A percentile compares a stretch with the other conserved stretches of the same genome.
Evolutionary conservation across 2,329 filamentous ascomycete species (phyloP).

Genomic region (Mariannaea elegans): DNA sequence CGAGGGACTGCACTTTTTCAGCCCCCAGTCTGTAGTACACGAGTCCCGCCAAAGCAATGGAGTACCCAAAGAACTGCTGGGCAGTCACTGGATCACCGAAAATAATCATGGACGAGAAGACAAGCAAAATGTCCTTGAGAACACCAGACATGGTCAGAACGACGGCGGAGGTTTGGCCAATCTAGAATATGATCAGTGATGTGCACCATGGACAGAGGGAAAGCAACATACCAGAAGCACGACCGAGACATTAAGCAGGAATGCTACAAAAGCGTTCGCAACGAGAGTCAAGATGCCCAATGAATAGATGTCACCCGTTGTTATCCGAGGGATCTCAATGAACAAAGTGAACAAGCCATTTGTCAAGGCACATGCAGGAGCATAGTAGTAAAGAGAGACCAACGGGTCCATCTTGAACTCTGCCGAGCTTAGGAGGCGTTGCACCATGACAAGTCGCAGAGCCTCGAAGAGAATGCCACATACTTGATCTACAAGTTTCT

Average conservation of each 20-base stretch:
- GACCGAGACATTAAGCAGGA: constrained; percentile 23
- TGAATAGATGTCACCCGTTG: constrained; percentile 7
- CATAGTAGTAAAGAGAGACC: constrained; percentile 21
- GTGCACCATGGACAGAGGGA: accelerated
- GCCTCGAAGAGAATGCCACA: constrained; percentile 21
- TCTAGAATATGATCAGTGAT: constrained; percentile 2
- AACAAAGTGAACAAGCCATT: constrained; percentile 19
- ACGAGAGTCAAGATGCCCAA: constrained; percentile 11
- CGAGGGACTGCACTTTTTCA: constrained; percentile 10
- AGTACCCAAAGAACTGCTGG: constrained; percentile 22
- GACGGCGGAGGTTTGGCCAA: constrained; percentile 20
- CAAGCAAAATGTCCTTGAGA: constrained; percentile 19
- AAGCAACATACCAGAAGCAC: constrained; percentile 9
- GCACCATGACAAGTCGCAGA: constrained; percentile 20
- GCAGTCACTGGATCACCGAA: constrained; percentile 19
- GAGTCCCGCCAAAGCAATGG: constrained; percentile 14
- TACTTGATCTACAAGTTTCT: constrained; percentile 6
- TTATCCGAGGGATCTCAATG: constrained; percentile 14
- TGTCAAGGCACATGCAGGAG: constrained; percentile 11
- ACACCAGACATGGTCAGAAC: constrained; percentile 21
- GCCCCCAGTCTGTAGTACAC: constrained; percentile 18
- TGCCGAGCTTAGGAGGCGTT: constrained; percentile 18
- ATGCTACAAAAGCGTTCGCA: constrained; percentile 18
- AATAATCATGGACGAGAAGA: constrained; percentile 19
- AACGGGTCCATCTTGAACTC: constrained; percentile 24